Evolutionary conservation across 2,329 filamentous ascomycete genomes (phyloP), one percentile per base, ranked within the genome.

Genomic region (Neonectria faginata): DNA sequence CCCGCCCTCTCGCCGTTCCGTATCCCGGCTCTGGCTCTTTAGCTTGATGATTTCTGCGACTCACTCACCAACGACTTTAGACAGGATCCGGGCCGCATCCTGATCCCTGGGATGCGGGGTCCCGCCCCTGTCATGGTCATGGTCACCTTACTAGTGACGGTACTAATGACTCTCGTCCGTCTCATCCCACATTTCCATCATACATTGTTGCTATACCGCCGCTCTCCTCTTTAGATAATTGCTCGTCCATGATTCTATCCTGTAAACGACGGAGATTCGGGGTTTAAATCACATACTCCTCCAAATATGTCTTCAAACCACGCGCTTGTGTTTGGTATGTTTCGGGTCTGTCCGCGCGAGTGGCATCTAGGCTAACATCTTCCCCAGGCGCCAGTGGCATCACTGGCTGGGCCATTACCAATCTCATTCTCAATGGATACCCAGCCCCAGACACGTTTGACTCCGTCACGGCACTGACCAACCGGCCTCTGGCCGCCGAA

Each of bases 381-480:
- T 42, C 76, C 16, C 14, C 78, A 73, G 82, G 82, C 39, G 82
- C 81, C 51, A 82, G 80, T 65, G 83, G 82, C n/a, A 82, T 85
- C 57, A 80, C 81, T 3, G 83, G 83, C 41, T 85, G 83, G 83
- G 79, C 83, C 7, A 79, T 85, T 57, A 80, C 82, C 16, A 84
- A 83, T 56, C 78, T 81, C 57, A 81, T 84, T 42, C 73, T 85
- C 12, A 73, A 81, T 48, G 80, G 76, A 56, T 85, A 84, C 62
- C 83, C 83, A 3, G 76, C 73, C 22, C 76, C 79, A n/a, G 77
- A 79, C 58, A 75, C 73, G 4, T 85, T 83, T 68, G 76, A 70
- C 25, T 80, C 78, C 36, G 80, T 85, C 6, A 80, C 81, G 12
- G 83, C 82, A 8, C 77, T 85, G 52, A 83, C 82, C 2, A 85